Evolutionary conservation across 495 filamentous ascomycete genomes (phyloP).

Genomic region (Jackrogersella multiformis): DNA sequence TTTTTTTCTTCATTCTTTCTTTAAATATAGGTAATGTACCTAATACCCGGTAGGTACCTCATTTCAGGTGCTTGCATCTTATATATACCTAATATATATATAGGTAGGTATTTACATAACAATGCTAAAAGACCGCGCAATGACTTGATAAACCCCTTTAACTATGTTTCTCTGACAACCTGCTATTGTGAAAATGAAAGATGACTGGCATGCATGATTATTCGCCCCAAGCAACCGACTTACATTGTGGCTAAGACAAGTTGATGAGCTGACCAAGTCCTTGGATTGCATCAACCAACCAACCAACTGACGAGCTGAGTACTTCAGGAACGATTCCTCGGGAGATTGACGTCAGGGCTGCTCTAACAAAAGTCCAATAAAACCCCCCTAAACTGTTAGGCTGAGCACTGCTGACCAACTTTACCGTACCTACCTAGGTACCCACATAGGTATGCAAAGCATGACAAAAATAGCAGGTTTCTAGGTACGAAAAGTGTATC

Average conservation of each 20-base stretch:
- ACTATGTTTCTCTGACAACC: not conserved
- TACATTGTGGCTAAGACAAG: constrained; percentile 6
- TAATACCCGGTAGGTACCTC: too few relatives aligned
- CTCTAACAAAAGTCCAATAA: not conserved
- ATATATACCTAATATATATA: not conserved
- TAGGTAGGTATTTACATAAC: too few relatives aligned
- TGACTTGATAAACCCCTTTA: too few relatives aligned
- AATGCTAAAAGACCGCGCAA: too few relatives aligned
- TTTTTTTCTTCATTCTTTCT: too few relatives aligned
- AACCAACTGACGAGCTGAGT: not conserved
- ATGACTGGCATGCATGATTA: not conserved
- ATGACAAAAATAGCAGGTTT: not conserved
- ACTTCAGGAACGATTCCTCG: not conserved
- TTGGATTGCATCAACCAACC: constrained; percentile 4
- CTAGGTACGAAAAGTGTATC: too few relatives aligned
- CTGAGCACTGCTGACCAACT: not conserved
- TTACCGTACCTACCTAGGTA: too few relatives aligned
- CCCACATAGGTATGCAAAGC: too few relatives aligned
- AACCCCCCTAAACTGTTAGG: not conserved
- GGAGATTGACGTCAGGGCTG: constrained; percentile 1
- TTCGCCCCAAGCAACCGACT: not conserved
- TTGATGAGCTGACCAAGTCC: not conserved
- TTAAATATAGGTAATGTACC: too few relatives aligned
- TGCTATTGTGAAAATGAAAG: not conserved
- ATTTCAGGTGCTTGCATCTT: not conserved